These are phyloP conservation scores for Neospermospora avenae DNA, from an alignment of 2,329 filamentous ascomycete genomes.

Conservation along the genomic window DNA sequence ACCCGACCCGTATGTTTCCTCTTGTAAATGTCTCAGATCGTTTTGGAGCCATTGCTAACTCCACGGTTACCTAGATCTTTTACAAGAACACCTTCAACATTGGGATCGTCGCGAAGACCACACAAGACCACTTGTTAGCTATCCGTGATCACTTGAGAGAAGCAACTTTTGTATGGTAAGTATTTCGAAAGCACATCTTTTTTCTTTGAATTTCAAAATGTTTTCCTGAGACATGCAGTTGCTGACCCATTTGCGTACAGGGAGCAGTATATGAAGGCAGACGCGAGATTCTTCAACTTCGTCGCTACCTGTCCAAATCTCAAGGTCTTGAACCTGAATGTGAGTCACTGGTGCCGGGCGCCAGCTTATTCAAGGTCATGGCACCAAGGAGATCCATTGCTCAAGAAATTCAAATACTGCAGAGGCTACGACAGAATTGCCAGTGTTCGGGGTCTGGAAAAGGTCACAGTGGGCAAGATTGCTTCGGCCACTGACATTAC, in stretches of 20 bases:
- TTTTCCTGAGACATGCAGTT: no score
- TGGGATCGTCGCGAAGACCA: neutral
- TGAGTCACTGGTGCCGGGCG: neutral
- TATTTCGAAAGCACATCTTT: no score
- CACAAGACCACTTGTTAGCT: neutral
- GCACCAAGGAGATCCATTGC: constrained; percentile 6
- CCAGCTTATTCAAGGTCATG: neutral
- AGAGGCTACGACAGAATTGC: constrained; percentile 20
- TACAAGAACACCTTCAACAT: constrained; percentile 22
- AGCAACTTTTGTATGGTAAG: constrained; percentile 19
- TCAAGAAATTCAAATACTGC: constrained; percentile 18
- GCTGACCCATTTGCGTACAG: no score
- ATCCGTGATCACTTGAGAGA: constrained; percentile 2
- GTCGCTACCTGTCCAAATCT: constrained; percentile 6
- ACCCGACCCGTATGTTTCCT: no score
- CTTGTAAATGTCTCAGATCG: no score
- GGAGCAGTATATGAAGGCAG: no score
- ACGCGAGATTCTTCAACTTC: no score
- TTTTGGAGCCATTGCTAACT: no score
- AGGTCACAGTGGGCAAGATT: constrained; percentile 16
- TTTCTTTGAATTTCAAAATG: no score
- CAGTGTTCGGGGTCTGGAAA: constrained; percentile 16
- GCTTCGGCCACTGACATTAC: neutral
- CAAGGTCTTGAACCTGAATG: constrained; percentile 6
- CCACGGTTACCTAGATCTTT: no score